Base-by-base conservation (phyloP, 768 basidiomycete species). In the Leccinum sublutescens region DNA sequence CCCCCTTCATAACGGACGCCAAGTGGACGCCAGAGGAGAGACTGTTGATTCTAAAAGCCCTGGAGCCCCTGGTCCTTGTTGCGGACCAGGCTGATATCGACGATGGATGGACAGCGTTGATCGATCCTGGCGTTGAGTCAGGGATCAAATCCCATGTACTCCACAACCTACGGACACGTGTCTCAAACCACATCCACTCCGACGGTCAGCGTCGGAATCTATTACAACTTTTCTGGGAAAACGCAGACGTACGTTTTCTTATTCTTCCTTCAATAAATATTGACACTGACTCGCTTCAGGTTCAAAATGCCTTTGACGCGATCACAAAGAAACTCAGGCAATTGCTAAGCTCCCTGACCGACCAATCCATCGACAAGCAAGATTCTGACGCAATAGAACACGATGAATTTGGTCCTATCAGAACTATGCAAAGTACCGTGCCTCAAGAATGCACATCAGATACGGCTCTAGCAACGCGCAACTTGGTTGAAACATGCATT, bases 131-230 rank as follows among this genome's bases (percentile, higher is more conserved):
- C 14, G 38, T 65, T 31, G 72, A 71, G 45, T 82, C 87, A 10
- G 93, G 93, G 1, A 89, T 94, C 61, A 81, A 84, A 65, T 76
- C 79, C 10, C 79, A 85, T 50, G 73, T 78, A 0, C 75, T 91
- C 45, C 73, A 74, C 52, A 63, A 60, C 40, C 64, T 83, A 56
- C 73, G 67, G 25, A 54, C 49, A 7, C 55, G 54, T 33, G 54
- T 63, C 10, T 55, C 59, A 31, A 21, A 49, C 47, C 47, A 62
- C 51, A 43, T 55, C 58, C 52, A 56, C 55, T 38, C 54, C 53
- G 15, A 52, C 52, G 40, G 55, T 58, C 65, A 38, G 54, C 71
- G 45, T 75, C 79, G 57, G 68, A 74, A 73, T 43, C 74, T 93
- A 23, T 82, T 89, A 52, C 76, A 77, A 29, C 69, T 81, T 8